Evolutionary conservation across 1,284 basidiomycete genomes (phyloP), one percentile per base, ranked within the genome.

Genomic region (Ceratobasidium sp.): DNA sequence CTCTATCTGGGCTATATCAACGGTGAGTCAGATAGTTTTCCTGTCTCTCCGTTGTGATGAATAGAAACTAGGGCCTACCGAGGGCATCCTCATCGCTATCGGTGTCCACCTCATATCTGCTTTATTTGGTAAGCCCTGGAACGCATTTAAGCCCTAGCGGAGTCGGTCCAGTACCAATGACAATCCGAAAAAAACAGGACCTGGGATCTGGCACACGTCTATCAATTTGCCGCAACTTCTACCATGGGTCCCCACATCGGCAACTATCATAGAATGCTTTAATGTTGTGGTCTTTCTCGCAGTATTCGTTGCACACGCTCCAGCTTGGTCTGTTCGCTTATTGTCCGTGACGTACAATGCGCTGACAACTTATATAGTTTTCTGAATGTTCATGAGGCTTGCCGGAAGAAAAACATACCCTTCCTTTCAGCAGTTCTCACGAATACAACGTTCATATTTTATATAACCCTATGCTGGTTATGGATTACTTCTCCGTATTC

Each of bases 1-100:
- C 64, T 77, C 14, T 77, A 76, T 65, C 73, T 77, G 28, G 76
- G 76, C 23, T 77, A 77, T 50, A 72, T 77, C 61, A 77, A 77
- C 34, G 64, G 64, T 53, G 55, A 18, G 10, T 36, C 28, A 9
- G 10, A 2, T 26, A 26, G 12, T 26, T 50, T 12, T n/a, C n/a
- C 12, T 23, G 10, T 3, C 43, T 30, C 41, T 12, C 48, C n/a
- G 1, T 10, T 21, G 4, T 48, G 8, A 50, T 50, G 12, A 50
- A 50, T 10, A 26, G 23, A 4, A 4, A n/a, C n/a, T 28, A 53
- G 76, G 76, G 23, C 76, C 76, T 8, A 76, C 75, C 4, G 76
- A 77, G 69, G 76, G 76, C 16, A 74, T 77, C 21, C 64, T 77
- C 16, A 74, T 77, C 8, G 76, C 76, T 10, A 73, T 76, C 48